Conservation (phyloP, 352 stramenopile species). For the Blastocystis sp. region DNA sequence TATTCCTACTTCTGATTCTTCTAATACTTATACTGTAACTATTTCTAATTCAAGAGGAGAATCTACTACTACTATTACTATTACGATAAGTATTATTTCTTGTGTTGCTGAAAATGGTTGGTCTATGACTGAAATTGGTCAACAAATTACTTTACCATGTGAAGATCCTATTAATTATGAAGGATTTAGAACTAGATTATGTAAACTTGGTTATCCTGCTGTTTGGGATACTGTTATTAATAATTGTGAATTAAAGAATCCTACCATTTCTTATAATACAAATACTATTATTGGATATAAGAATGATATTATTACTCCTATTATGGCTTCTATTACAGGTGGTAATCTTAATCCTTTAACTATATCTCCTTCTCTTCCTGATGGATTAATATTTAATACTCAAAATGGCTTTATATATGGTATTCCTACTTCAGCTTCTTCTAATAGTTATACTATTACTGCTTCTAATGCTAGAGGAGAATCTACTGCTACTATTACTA, state of each 20-base stretch:
- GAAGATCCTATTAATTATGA: too few relatives aligned
- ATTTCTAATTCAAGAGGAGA: slow-evolving; percentile 17
- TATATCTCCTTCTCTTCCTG: slow-evolving; percentile 12
- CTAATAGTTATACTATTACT: slow-evolving; percentile 15
- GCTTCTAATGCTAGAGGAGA: slow-evolving; percentile 15
- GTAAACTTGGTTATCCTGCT: slow-evolving; percentile 10
- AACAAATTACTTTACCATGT: too few relatives aligned
- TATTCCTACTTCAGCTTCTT: slow-evolving; percentile 15
- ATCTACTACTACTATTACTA: slow-evolving; percentile 7
- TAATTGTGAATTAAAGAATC: slow-evolving; percentile 18
- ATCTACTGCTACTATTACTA: slow-evolving; percentile 9
- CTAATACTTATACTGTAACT: slow-evolving; percentile 20
- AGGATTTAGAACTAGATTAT: slow-evolving; percentile 10
- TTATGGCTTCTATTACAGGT: slow-evolving; percentile 14
- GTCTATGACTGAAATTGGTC: slow-evolving; percentile 27
- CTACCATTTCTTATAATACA: slow-evolving; percentile 15
- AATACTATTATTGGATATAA: slow-evolving; percentile 19
- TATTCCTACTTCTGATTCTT: slow-evolving; percentile 22
- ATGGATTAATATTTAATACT: slow-evolving; percentile 30
- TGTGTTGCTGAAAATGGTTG: slow-evolving; percentile 8
- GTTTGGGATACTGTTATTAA: slow-evolving; percentile 3
- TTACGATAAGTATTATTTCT: slow-evolving; percentile 7
- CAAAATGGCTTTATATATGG: slow-evolving; percentile 3
- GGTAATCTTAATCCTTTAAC: slow-evolving; percentile 1
- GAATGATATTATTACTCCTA: slow-evolving; percentile 30